Evolutionary conservation across 2,329 filamentous ascomycete genomes (phyloP).

Genomic region (Sporothrix pseudoabietina): DNA sequence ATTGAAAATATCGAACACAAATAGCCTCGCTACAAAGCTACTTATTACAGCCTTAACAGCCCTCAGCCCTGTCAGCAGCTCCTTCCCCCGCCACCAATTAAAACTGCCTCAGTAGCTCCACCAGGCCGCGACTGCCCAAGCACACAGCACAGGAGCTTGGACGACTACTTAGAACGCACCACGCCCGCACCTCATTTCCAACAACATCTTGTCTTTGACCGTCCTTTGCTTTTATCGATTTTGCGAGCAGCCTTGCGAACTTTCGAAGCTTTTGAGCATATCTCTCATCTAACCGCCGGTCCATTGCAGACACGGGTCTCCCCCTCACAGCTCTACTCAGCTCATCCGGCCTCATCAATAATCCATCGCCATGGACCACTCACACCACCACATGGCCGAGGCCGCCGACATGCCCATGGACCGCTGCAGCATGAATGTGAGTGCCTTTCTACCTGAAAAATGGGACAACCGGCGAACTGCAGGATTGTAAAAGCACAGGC

Average conservation of each 20-base stretch:
- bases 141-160: neutral
- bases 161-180: slow-evolving; percentile 1
- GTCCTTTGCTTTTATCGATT: neutral
- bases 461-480: no score
- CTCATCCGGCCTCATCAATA: neutral
- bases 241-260: neutral
- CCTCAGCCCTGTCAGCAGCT: slow-evolving; percentile 6
- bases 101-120: slow-evolving; percentile 32
- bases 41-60: no score
- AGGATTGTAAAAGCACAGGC: no score
- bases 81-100: slow-evolving; percentile 28
- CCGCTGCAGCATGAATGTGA: slow-evolving; percentile 90
- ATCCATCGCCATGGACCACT: slow-evolving; percentile 47
- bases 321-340: neutral
- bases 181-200: neutral
- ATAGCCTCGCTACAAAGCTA: neutral
- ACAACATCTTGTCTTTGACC: neutral
- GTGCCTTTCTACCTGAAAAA: slow-evolving; percentile 38
- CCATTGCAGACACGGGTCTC: neutral
- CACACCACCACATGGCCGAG: slow-evolving; percentile 53
- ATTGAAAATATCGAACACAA: neutral
- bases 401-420: slow-evolving; percentile 60
- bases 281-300: neutral
- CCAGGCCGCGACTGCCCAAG: neutral
- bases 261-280: neutral